phyloP scores from a whole-genome alignment of 164 flowering plant genomes.

The Akebia trifoliata region DNA sequence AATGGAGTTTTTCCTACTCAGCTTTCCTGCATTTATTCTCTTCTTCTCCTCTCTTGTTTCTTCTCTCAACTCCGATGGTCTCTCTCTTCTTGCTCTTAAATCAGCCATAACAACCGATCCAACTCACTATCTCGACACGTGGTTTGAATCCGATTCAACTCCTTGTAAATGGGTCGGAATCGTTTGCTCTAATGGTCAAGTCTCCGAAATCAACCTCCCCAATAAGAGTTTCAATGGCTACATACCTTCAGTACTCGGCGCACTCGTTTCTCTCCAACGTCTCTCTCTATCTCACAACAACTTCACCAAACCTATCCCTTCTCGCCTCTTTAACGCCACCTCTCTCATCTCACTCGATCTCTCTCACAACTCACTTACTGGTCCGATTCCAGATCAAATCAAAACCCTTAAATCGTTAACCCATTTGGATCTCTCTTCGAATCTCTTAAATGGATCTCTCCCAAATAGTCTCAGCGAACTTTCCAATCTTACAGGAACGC shows the following conservation, averaged over 20 bases:
- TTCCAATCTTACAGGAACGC: constrained; percentile 42
- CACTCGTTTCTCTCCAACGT: constrained; percentile 40
- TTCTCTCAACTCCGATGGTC: constrained; percentile 76
- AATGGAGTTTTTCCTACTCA: constrained; percentile 3
- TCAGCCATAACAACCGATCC: constrained; percentile 75
- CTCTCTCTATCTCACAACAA: constrained; percentile 54
- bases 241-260: constrained; percentile 87
- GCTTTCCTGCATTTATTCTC: constrained; percentile 15
- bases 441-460: constrained; percentile 64
- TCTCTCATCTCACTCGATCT: constrained; percentile 54
- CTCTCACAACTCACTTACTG: constrained; percentile 64
- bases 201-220: constrained; percentile 47
- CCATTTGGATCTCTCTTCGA: constrained; percentile 66
- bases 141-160: constrained; percentile 55
- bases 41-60: constrained; percentile 4
- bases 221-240: constrained; percentile 56
- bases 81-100: constrained; percentile 87
- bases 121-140: constrained; percentile 34
- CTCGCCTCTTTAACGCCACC: constrained; percentile 51
- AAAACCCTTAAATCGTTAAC: constrained; percentile 27
- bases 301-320: constrained; percentile 53
- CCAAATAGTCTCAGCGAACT: constrained; percentile 46
- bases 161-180: constrained; percentile 85
- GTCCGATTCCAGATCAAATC: constrained; percentile 54
- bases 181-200: constrained; percentile 45